Evolutionary conservation across 2,329 filamentous ascomycete species (phyloP).

Genomic region (Microsporum canis): DNA sequence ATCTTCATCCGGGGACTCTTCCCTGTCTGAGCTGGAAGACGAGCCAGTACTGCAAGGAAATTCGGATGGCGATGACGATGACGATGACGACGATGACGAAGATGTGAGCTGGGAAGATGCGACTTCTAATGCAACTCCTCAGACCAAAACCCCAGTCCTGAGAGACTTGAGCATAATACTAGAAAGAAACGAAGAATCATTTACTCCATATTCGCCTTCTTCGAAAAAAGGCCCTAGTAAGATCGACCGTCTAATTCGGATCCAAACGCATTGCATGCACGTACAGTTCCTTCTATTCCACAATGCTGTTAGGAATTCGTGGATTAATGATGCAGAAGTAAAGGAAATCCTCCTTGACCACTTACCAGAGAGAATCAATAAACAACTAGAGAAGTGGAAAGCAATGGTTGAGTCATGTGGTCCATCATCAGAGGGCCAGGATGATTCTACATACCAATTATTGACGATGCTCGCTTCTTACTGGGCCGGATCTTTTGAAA

Average conservation of each 20-base stretch:
- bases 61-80: background rate
- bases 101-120: slow-evolving; percentile 49
- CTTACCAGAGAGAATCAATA: slow-evolving; percentile 54
- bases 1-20: slow-evolving; percentile 30
- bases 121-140: slow-evolving; percentile 30
- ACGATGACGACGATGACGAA: slow-evolving; percentile 7
- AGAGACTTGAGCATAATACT: slow-evolving; percentile 67
- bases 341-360: slow-evolving; percentile 67
- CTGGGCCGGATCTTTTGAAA: slow-evolving; percentile 75
- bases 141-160: slow-evolving; percentile 39
- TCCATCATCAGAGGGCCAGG: slow-evolving; percentile 22
- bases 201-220: slow-evolving; percentile 49
- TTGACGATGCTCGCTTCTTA: slow-evolving; percentile 67
- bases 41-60: background rate
- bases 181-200: slow-evolving; percentile 40
- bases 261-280: slow-evolving; percentile 75
- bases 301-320: slow-evolving; percentile 73
- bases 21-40: slow-evolving; percentile 13
- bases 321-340: slow-evolving; percentile 65
- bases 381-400: slow-evolving; percentile 65
- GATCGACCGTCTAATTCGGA: slow-evolving; percentile 65
- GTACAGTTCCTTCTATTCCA: slow-evolving; percentile 82
- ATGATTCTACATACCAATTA: slow-evolving; percentile 64
- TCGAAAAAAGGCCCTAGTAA: slow-evolving; percentile 75
- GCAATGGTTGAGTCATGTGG: slow-evolving; percentile 49